phyloP scores from a whole-genome alignment of 495 filamentous ascomycete species.

The Barbatosphaeria neglecta region DNA sequence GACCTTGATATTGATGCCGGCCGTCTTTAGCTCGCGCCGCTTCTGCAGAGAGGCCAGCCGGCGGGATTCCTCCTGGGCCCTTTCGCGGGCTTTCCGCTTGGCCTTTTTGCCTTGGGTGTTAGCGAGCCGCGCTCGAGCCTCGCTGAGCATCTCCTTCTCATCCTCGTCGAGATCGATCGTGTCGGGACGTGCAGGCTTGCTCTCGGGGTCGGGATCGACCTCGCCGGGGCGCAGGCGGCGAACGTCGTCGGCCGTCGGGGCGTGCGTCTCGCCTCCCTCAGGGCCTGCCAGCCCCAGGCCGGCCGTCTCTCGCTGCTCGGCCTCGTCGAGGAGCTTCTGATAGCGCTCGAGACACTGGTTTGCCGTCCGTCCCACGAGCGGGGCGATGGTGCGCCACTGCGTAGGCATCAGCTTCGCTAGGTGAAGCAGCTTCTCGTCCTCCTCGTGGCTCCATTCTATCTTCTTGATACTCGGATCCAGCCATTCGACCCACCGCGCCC shows the following conservation, averaged over 20 bases:
- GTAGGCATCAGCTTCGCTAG: slow-evolving; percentile 97
- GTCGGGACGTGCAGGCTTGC: slow-evolving; percentile 90
- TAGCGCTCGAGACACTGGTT: slow-evolving; percentile 96
- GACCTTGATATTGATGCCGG: slow-evolving; percentile 96
- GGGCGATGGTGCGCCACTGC: slow-evolving; percentile 97
- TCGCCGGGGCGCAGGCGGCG: slow-evolving; percentile 82
- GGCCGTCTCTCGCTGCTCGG: slow-evolving; percentile 73
- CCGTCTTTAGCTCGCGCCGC: slow-evolving; percentile 89
- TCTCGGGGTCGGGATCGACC: slow-evolving; percentile 91
- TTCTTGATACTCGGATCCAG: slow-evolving; percentile 94
- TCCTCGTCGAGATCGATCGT: slow-evolving; percentile 98
- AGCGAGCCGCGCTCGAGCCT: slow-evolving; percentile 87
- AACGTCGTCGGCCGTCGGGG: slow-evolving; percentile 90
- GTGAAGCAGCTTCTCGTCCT: slow-evolving; percentile 94
- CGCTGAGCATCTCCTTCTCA: slow-evolving; percentile 98
- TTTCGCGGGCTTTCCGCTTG: slow-evolving; percentile 90
- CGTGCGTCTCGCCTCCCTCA: slow-evolving; percentile 73
- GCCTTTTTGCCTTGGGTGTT: slow-evolving; percentile 99
- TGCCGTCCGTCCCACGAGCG: slow-evolving; percentile 89
- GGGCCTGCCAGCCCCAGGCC: slow-evolving; percentile 81
- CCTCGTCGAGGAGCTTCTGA: slow-evolving; percentile 91
- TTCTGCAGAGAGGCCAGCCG: slow-evolving; percentile 86
- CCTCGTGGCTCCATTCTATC: slow-evolving; percentile 97
- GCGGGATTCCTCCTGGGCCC: slow-evolving; percentile 89
- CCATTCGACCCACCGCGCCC: slow-evolving; percentile 97